Conservation (phyloP, 257 asterid species). For the Coffea eugenioides region DNA sequence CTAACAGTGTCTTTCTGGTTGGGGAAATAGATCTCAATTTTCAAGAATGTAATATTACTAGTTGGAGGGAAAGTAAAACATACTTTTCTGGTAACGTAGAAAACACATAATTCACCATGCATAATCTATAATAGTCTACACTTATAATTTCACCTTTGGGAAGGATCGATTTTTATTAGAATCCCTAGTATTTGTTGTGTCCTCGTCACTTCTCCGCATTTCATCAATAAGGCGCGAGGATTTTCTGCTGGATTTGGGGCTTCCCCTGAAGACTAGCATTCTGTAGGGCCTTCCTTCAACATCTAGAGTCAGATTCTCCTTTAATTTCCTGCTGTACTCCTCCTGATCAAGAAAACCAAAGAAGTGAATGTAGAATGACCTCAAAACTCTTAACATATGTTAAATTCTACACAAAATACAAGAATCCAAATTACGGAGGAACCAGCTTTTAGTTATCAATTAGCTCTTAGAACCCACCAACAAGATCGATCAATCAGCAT, state of each 20-base stretch:
- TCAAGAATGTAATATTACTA: background rate
- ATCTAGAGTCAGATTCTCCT: constrained; percentile 50
- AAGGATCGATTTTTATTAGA: constrained; percentile 37
- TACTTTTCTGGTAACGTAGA: background rate
- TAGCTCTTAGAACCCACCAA: background rate
- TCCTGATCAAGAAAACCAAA: constrained; percentile 29
- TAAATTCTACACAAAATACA: background rate
- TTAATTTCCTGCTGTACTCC: constrained; percentile 46
- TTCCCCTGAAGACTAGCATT: constrained; percentile 88
- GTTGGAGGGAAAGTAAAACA: background rate
- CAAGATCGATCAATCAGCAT: background rate
- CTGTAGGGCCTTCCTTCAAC: constrained; percentile 72
- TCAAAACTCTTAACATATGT: background rate
- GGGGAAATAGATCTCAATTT: background rate
- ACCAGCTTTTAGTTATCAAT: background rate
- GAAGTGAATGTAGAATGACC: background rate
- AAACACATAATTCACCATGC: background rate
- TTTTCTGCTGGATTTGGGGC: constrained; percentile 65
- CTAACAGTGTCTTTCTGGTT: background rate
- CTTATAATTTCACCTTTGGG: constrained; percentile 44
- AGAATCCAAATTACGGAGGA: background rate
- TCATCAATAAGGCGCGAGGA: constrained; percentile 47
- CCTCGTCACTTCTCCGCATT: constrained; percentile 46
- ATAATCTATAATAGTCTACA: background rate
- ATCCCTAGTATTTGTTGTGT: background rate